Evolutionary conservation across 208 protist species (phyloP).

Genomic region (Leishmania martiniquensis): DNA sequence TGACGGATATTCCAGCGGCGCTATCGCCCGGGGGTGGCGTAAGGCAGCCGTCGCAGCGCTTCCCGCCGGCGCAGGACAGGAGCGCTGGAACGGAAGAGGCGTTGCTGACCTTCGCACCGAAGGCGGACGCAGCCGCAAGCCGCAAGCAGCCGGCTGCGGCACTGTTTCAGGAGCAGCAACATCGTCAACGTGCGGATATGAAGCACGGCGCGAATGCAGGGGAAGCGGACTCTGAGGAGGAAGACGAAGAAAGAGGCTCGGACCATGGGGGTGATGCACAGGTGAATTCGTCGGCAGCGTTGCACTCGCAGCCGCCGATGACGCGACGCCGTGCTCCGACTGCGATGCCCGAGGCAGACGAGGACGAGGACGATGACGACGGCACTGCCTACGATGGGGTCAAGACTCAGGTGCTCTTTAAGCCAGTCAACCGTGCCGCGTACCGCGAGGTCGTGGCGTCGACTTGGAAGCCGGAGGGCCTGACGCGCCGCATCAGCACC

Average conservation of each 20-base stretch:
- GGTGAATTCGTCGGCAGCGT: background rate
- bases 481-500: slow-evolving; percentile 37
- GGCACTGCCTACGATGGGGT: slow-evolving; percentile 78
- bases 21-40: slow-evolving; percentile 16
- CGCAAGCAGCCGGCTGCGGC: background rate
- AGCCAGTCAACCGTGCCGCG: slow-evolving; percentile 57
- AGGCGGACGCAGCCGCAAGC: background rate
- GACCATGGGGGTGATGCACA: background rate
- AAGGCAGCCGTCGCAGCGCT: background rate
- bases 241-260: background rate
- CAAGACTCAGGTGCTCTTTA: slow-evolving; percentile 76
- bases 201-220: background rate
- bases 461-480: slow-evolving; percentile 77
- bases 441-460: slow-evolving; percentile 69
- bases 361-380: slow-evolving; percentile 55
- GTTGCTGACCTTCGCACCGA: background rate
- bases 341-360: background rate
- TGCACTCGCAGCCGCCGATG: background rate
- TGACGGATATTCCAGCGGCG: slow-evolving; percentile 34
- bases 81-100: background rate
- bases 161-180: background rate
- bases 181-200: background rate
- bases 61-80: slow-evolving; percentile 1
- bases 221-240: background rate
- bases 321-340: background rate